Percentiles rank a stretch among this genome's conserved stretches.
Evolutionary conservation across 805 yeast genomes (phyloP).

Genomic region (Kluyveromyces starmeri): DNA sequence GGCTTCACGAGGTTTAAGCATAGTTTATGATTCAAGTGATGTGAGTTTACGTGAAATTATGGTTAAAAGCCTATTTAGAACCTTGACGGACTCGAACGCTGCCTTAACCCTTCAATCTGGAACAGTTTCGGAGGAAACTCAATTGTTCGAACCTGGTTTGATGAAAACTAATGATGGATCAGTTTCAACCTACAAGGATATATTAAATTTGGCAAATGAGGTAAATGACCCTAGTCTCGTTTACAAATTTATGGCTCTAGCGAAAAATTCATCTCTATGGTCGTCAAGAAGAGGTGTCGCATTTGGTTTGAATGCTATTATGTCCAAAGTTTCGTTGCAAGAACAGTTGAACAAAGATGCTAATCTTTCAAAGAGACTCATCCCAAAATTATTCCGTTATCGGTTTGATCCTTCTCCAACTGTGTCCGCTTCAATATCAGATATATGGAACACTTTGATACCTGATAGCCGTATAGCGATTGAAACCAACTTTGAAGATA

Average conservation of each 20-base stretch:
- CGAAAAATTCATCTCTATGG: constrained; percentile 84
- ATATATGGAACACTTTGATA: constrained; percentile 74
- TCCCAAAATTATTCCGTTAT: constrained; percentile 79
- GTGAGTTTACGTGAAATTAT: constrained; percentile 57
- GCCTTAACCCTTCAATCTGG: constrained; percentile 45
- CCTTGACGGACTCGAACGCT: constrained; percentile 65
- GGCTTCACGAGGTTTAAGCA: constrained; percentile 79
- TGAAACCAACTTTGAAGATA: constrained; percentile 43
- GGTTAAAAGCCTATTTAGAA: constrained; percentile 60
- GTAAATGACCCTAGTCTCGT: constrained; percentile 94
- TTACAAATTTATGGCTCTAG: constrained; percentile 87
- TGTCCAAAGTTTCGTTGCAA: constrained; percentile 70
- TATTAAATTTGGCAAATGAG: constrained; percentile 79
- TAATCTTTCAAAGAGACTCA: constrained; percentile 46
- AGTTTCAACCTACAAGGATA: constrained; percentile 85
- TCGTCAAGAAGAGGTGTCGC: constrained; percentile 90
- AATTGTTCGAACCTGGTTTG: constrained; percentile 75
- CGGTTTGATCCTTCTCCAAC: constrained; percentile 72
- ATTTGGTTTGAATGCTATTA: constrained; percentile 78
- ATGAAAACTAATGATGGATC: constrained; percentile 78
- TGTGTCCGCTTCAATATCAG: constrained; percentile 77
- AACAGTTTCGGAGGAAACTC: constrained; percentile 65
- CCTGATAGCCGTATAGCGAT: constrained; percentile 46
- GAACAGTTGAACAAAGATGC: constrained; percentile 47
- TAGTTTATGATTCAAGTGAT: constrained; percentile 74